Evolutionary conservation across 2,329 filamentous ascomycete genomes (phyloP).

Genomic region (Phoma sp.): DNA sequence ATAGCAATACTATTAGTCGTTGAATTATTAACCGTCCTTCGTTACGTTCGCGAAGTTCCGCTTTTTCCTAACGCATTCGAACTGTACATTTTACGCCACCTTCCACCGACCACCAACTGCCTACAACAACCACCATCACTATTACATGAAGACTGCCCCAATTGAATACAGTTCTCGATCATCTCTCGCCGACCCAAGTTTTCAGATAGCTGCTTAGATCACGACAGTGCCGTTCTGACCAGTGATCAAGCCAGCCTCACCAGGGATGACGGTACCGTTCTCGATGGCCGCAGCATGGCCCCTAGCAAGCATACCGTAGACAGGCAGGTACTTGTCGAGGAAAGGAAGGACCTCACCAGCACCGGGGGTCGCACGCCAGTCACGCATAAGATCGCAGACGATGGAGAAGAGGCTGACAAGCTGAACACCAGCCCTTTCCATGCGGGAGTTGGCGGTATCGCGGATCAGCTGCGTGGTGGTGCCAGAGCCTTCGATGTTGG

Average conservation of each 20-base stretch:
- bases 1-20: too few relatives aligned
- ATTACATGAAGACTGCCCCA: too few relatives aligned
- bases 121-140: too few relatives aligned
- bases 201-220: slow-evolving; percentile 1
- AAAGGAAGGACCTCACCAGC: slow-evolving; percentile 66
- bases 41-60: too few relatives aligned
- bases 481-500: slow-evolving; percentile 74
- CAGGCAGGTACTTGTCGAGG: slow-evolving; percentile 70
- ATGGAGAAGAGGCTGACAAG: slow-evolving; percentile 69
- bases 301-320: slow-evolving; percentile 69
- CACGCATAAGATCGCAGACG: slow-evolving; percentile 72
- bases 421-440: slow-evolving; percentile 72
- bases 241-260: slow-evolving; percentile 55
- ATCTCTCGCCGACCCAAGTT: too few relatives aligned
- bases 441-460: slow-evolving; percentile 70
- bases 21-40: too few relatives aligned
- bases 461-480: slow-evolving; percentile 69
- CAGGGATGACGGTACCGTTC: slow-evolving; percentile 66
- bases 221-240: slow-evolving; percentile 27
- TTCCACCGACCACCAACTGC: too few relatives aligned
- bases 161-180: too few relatives aligned
- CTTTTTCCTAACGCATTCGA: too few relatives aligned
- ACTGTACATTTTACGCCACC: too few relatives aligned
- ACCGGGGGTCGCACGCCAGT: slow-evolving; percentile 67
- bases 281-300: slow-evolving; percentile 66